Evolutionary conservation across 2,329 filamentous ascomycete species (phyloP), one percentile per base, ranked within the genome.

Genomic region (Epichloe glyceriae): DNA sequence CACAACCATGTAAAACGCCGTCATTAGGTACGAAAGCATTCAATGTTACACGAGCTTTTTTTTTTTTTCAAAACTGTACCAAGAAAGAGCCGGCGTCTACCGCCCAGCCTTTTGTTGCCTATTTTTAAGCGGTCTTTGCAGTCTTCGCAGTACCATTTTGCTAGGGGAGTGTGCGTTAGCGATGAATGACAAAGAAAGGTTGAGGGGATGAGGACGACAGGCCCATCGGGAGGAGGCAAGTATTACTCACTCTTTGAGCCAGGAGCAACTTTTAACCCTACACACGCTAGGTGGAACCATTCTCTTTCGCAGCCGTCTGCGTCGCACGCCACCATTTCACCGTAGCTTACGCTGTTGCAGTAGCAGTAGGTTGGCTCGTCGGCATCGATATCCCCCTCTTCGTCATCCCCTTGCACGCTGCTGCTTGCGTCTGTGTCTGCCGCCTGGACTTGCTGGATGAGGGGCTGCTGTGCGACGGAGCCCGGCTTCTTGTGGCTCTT

Each of bases 261-360:
- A n/a, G 87, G 87, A 49, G 86, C 85, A 53, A 85, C 85, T 59
- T 84, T 85, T 59, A 93, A 67, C 26, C 87, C 87, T 33, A 88
- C 86, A 64, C 87, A 93, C 47, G 83, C 84, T 47, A 93, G 69
- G 72, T 90, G 86, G 70, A 90, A 91, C 86, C 86, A 90, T 66
- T 90, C 86, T 54, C 80, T 76, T 57, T 79, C 76, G 67, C 86
- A 90, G 46, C 79, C 78, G 53, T 83, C 78, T 7, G 80, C 81
- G 63, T 90, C 86, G 61, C 86, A 90, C 2, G 83, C 86, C 42
- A 90, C 85, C 86, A 90, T 90, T 67, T 88, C 85, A 19, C 86
- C 86, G 61, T 88, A 90, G 60, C 85, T 88, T 50, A 88, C 82
- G 46, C 82, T 78, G 58, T 88, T 85, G 64, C 86, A 89, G 67